Conservation (phyloP, 139 green algal species). For the Microglena sp. region DNA sequence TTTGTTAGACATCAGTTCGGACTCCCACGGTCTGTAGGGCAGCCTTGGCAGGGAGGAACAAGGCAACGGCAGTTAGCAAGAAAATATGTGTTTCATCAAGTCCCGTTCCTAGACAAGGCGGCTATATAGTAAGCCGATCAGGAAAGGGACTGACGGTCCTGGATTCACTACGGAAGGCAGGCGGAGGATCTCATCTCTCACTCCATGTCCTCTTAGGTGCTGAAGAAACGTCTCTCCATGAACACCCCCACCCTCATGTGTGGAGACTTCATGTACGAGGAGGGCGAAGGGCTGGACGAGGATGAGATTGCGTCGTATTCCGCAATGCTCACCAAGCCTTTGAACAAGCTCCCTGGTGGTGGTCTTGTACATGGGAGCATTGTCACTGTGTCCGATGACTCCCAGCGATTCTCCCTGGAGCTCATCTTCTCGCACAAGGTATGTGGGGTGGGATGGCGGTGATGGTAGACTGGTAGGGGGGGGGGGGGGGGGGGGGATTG, state of each 20-base stretch:
- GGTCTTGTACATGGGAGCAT: constrained; percentile 52
- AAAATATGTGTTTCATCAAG: too few species aligned
- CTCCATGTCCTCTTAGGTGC: constrained; percentile 30
- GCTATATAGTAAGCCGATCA: too few species aligned
- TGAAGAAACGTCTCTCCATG: constrained; percentile 62
- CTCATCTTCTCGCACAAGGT: constrained; percentile 60
- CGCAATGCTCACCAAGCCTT: constrained; percentile 21
- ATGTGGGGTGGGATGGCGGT: neutral
- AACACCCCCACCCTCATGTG: constrained; percentile 15
- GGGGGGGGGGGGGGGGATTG: neutral
- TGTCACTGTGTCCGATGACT: constrained; percentile 62
- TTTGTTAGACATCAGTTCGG: too few species aligned
- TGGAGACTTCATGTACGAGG: constrained; percentile 69
- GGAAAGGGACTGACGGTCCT: neutral
- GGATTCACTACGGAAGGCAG: neutral
- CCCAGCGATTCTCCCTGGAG: constrained; percentile 56
- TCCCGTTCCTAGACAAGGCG: too few species aligned
- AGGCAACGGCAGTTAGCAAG: too few species aligned
- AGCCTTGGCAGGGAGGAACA: too few species aligned
- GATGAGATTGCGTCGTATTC: constrained; percentile 50
- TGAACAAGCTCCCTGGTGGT: constrained; percentile 57
- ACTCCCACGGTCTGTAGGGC: too few species aligned
- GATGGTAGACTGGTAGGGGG: too few species aligned
- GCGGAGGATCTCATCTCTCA: too few species aligned
- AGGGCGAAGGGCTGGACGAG: constrained; percentile 72